Base-by-base conservation (phyloP, 805 yeast genomes). In the Hanseniaspora pseudoguilliermondii region DNA sequence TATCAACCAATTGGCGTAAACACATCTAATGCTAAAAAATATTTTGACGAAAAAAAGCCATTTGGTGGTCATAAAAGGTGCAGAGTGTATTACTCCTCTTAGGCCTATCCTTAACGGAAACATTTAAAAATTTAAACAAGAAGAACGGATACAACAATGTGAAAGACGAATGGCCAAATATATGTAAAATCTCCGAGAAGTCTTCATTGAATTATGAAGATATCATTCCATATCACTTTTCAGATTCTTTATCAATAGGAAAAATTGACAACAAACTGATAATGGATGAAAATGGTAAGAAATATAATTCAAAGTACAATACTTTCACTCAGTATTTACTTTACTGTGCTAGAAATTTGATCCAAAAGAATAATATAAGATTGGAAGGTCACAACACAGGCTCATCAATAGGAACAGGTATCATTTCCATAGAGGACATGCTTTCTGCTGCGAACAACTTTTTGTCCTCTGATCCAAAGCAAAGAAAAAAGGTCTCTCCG, bases 401-500 rank as follows among this genome's bases (percentile, higher is more conserved):
- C 8, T 51, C 55, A 15, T 51, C 55, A 13, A 43, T 51, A 36
- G 55, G 55, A 35, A 51, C 55, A 32, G 55, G 55, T 1, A 51
- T 51, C 25, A 44, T 51, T n/a, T 51, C 55, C 7, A 44, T 51
- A 25, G 49, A 51, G 39, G 55, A 51, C 29, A 43, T 34, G n/a
- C 34, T 51, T 5, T 16, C 38, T 10, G 55, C 49, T 35, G 44
- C 54, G 7, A 35, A 44, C n/a, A 41, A 44, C 23, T 20, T 50
- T 16, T 15, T 51, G 16, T 47, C 55, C n/a, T n/a, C 38, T 5
- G 38, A 21, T 27, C 27, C 40, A 13, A 23, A 20, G 16, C 60
- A 64, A 3, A 69, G 72, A 9, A 78, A 82, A 57, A 81, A 80
- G 60, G 81, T 89, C 2, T 85, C 87, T 49, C 98, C 98, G 1